These are phyloP conservation scores for Fusarium sarcochroum DNA, from an alignment of 2,329 filamentous ascomycete species.

Conservation along the genomic window DNA sequence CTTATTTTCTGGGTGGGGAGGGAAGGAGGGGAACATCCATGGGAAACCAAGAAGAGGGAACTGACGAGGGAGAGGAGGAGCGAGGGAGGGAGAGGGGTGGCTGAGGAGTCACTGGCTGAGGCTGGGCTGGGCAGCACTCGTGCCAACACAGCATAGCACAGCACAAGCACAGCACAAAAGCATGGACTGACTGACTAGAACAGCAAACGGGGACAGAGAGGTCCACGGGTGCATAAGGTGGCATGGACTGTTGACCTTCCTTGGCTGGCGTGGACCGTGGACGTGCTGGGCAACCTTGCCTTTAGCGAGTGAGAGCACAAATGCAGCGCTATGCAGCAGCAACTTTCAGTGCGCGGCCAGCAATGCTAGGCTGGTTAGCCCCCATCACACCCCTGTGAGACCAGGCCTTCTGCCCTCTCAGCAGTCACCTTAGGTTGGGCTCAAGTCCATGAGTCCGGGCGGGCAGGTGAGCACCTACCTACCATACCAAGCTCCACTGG, in stretches of 20 bases:
- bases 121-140: conserved; percentile 43
- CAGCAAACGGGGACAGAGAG: conserved; percentile 1
- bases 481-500: conserved; percentile 32
- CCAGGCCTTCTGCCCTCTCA: conserved; percentile 25
- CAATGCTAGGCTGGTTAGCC: conserved; percentile 28
- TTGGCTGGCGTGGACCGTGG: conserved; percentile 15
- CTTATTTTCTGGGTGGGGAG: conserved; percentile 48
- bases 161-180: conserved; percentile 32
- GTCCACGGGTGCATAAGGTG: conserved; percentile 22
- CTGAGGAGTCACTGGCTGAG: conserved; percentile 49
- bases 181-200: conserved; percentile 18
- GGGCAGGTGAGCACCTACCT: conserved; percentile 33
- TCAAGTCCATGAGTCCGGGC: neutral
- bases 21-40: conserved; percentile 46
- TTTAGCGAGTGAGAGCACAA: conserved; percentile 29
- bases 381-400: conserved; percentile 33
- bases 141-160: conserved; percentile 48
- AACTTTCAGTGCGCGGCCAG: conserved; percentile 34
- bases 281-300: conserved; percentile 1
- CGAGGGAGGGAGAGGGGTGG: conserved; percentile 49
- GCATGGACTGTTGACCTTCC: conserved; percentile 32
- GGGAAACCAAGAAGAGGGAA: conserved; percentile 43
- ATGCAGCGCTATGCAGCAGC: conserved; percentile 42
- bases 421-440: neutral
- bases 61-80: conserved; percentile 42